Evolutionary conservation across 2,329 filamentous ascomycete genomes (phyloP).

Genomic region (Gremmenia infestans): DNA sequence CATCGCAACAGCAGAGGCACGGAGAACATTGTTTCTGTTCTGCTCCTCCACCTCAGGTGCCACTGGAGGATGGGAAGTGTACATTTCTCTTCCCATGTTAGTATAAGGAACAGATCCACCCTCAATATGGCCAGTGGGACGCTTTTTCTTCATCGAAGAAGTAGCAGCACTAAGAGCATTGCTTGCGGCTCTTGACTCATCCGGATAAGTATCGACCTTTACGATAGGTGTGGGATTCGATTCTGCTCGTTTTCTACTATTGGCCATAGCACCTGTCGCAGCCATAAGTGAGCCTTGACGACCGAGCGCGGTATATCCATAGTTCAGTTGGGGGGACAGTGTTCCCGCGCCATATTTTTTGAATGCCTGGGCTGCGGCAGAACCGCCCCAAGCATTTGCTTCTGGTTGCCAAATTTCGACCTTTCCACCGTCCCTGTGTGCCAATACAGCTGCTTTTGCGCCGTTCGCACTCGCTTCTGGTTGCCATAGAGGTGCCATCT

Average conservation of each 20-base stretch:
- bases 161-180: slow-evolving; percentile 72
- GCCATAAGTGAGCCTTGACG: slow-evolving; percentile 65
- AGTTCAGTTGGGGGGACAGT: slow-evolving; percentile 40
- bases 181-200: slow-evolving; percentile 53
- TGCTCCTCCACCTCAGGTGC: slow-evolving; percentile 69
- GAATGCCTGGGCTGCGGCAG: slow-evolving; percentile 66
- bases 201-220: slow-evolving; percentile 44
- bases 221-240: slow-evolving; percentile 47
- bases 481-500: slow-evolving; percentile 51
- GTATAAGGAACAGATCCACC: slow-evolving; percentile 63
- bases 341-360: slow-evolving; percentile 40
- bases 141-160: slow-evolving; percentile 27
- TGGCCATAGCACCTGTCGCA: slow-evolving; percentile 70
- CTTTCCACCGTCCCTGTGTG: slow-evolving; percentile 49
- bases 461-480: slow-evolving; percentile 60
- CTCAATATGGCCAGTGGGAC: slow-evolving; percentile 32
- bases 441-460: slow-evolving; percentile 69
- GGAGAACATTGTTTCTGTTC: slow-evolving; percentile 65
- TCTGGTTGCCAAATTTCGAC: slow-evolving; percentile 47
- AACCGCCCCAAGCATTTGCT: slow-evolving; percentile 47
- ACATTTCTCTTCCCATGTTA: slow-evolving; percentile 70
- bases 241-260: slow-evolving; percentile 51
- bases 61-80: slow-evolving; percentile 69
- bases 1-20: slow-evolving; percentile 83
- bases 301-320: slow-evolving; percentile 44